Percentiles rank a stretch among this genome's conserved stretches.
Evolutionary conservation across 2,329 filamentous ascomycete genomes (phyloP).

Genomic region (Colletotrichum tabaci): DNA sequence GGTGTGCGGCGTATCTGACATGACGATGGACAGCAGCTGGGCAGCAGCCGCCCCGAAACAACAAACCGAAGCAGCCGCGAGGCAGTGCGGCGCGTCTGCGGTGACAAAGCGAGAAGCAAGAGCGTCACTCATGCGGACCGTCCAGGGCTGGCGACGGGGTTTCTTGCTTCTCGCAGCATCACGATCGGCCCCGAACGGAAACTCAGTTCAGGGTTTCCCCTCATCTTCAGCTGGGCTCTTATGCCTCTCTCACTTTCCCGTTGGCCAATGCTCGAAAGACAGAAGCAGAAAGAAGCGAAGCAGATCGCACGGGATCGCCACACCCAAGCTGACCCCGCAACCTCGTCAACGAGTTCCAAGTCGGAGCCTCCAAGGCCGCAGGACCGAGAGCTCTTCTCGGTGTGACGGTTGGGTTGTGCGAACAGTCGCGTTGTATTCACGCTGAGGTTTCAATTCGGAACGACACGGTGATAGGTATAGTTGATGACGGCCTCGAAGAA

Average conservation of each 20-base stretch:
- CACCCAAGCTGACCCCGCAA: conserved; percentile 34
- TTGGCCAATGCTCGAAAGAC: conserved; percentile 27
- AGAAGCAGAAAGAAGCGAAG: conserved; percentile 31
- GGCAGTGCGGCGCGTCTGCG: conserved; percentile 12
- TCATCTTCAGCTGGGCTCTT: conserved; percentile 28
- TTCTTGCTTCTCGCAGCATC: conserved; percentile 31
- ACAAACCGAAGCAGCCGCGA: conserved; percentile 28
- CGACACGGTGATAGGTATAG: neutral
- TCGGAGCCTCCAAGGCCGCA: conserved; percentile 10
- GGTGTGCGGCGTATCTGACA: neutral
- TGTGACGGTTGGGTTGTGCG: conserved; percentile 13
- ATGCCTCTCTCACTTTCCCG: conserved; percentile 19
- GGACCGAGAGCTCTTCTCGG: conserved; percentile 18
- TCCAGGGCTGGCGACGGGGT: conserved; percentile 22
- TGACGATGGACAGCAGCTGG: conserved; percentile 11
- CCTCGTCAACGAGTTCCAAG: conserved; percentile 16
- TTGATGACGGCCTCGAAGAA: neutral
- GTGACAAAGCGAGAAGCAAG: neutral
- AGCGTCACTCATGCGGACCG: conserved; percentile 18
- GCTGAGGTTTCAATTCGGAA: conserved; percentile 13
- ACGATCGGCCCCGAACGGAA: conserved; percentile 34
- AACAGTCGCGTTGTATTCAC: conserved; percentile 16
- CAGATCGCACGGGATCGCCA: conserved; percentile 40
- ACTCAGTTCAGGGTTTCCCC: conserved; percentile 37
- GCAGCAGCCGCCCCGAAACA: conserved; percentile 22